A percentile compares a stretch with the other conserved stretches of the same genome.
Evolutionary conservation across 2,329 filamentous ascomycete species (phyloP).

Genomic region (Cordyceps farinosa): DNA sequence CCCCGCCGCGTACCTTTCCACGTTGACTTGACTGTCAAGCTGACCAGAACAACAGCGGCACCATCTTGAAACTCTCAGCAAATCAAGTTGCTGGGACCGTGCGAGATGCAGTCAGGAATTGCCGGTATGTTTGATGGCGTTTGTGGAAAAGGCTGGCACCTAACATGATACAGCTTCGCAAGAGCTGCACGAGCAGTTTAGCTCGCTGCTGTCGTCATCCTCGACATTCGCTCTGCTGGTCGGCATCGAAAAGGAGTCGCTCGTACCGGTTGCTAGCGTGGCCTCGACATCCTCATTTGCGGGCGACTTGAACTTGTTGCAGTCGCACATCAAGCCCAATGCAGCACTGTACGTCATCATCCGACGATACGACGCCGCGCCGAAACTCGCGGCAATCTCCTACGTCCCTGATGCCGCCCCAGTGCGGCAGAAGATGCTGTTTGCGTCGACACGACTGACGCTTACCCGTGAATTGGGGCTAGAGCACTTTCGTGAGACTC

Average conservation of each 20-base stretch:
- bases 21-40: not conserved
- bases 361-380: slow-evolving; percentile 57
- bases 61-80: not conserved
- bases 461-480: slow-evolving; percentile 72
- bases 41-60: slow-evolving; percentile 1
- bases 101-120: slow-evolving; percentile 72
- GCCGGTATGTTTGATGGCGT: slow-evolving; percentile 49
- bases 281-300: slow-evolving; percentile 58
- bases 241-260: slow-evolving; percentile 65
- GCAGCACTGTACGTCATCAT: slow-evolving; percentile 72
- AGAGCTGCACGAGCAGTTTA: slow-evolving; percentile 74
- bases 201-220: slow-evolving; percentile 58
- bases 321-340: slow-evolving; percentile 61
- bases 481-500: slow-evolving; percentile 72
- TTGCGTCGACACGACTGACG: slow-evolving; percentile 72
- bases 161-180: slow-evolving; percentile 56
- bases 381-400: slow-evolving; percentile 65
- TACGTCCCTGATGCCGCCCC: slow-evolving; percentile 77
- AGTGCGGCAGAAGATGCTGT: slow-evolving; percentile 83
- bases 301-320: slow-evolving; percentile 60
- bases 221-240: slow-evolving; percentile 67
- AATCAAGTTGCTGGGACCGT: not conserved
- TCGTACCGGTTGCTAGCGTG: slow-evolving; percentile 55
- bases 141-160: not conserved
- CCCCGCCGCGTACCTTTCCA: not conserved